Conservation (phyloP, 257 asterid genomes). For the Solanum ossicruentum region DNA sequence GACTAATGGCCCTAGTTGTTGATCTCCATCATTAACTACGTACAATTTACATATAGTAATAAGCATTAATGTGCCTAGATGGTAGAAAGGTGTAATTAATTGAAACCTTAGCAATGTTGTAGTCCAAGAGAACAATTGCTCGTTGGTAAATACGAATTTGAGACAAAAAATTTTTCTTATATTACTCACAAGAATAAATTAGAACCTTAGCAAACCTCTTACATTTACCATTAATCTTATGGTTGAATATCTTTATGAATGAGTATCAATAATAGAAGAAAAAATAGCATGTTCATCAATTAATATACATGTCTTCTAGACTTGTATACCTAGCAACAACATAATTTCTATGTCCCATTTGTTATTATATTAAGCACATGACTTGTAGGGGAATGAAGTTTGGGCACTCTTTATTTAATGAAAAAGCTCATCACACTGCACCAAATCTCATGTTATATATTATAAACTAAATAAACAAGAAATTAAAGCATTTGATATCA, state of each 20-base stretch:
- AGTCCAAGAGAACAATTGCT: too few relatives aligned
- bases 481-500: not conserved
- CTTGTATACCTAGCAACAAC: not conserved
- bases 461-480: not conserved
- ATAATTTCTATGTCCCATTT: not conserved
- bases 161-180: too few relatives aligned
- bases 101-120: not conserved
- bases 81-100: not conserved
- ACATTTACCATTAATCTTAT: too few relatives aligned
- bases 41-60: not conserved
- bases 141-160: too few relatives aligned
- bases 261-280: not conserved
- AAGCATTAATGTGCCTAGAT: not conserved
- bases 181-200: too few relatives aligned
- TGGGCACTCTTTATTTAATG: not conserved
- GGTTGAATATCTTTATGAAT: too few relatives aligned
- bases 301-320: not conserved
- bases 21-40: not conserved
- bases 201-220: not conserved
- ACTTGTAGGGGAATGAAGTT: not conserved
- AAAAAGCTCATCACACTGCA: not conserved
- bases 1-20: not conserved
- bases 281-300: not conserved
- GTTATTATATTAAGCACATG: not conserved
- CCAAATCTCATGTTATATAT: not conserved